Base-by-base conservation (phyloP, 345 rosid species). In the Anastatica hierochuntica region DNA sequence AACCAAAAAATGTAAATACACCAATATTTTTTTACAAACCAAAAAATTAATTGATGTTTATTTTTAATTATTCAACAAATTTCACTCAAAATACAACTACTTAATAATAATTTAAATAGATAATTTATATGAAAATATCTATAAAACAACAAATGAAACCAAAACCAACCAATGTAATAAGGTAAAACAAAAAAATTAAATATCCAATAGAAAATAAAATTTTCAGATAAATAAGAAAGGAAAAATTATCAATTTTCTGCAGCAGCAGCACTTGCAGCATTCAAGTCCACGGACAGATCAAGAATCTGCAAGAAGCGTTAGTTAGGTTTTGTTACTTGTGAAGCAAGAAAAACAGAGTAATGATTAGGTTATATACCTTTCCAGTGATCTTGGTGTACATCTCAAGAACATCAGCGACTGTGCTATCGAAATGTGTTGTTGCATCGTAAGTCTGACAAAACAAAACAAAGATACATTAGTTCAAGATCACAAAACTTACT, bases 371-470 rank as follows among this genome's bases (percentile, higher is more conserved):
- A 2, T 7, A 29, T 66, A 90, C 95, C 95, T 86, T 90, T 60
- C 97, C 94, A 40, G 94, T 90, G 46, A 90, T 86, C 73, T 69
- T 82, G 51, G 67, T 72, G 67, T 90, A 90, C 79, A 77, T 80
- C 51, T 71, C 70, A 45, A 90, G 77, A 44, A 90, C 95, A 71
- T 86, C 90, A 4, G 30, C 57, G 30, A 85, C 88, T 1, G 95
- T 89, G 51, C 81, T 72, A 75, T 83, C 95, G 50, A 89, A 83
- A 59, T 89, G 97, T 38, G 95, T 81, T n/a, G 95, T 79, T 62
- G 85, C 79, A 60, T 87, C 92, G 48, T 82, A 90, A 52, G 81
- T 76, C 96, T 90, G 78, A 46, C 2, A 43, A 11, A 36, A 43
- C n/a, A 54, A 59, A 16, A 16, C 33, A 19, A 39, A 38, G 2